Evolutionary conservation across 1,284 basidiomycete species (phyloP).

Genomic region (Cryptococcus sp.): DNA sequence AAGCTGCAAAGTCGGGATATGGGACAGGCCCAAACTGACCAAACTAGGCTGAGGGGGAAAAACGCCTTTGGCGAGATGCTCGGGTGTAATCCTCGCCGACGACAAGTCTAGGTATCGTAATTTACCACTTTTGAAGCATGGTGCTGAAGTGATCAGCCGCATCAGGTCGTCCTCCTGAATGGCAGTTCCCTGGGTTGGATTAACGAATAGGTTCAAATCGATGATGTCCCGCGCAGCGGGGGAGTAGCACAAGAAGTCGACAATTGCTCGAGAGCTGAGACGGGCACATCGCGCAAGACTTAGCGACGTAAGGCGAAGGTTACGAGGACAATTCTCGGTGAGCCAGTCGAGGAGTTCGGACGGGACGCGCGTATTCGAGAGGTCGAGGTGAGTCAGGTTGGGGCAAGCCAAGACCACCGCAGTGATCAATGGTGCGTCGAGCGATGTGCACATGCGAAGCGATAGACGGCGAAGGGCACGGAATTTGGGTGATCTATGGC

Average conservation of each 20-base stretch:
- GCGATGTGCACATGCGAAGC: slow-evolving; percentile 77
- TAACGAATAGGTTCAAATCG: slow-evolving; percentile 87
- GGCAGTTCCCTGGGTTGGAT: slow-evolving; percentile 80
- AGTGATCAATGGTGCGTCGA: slow-evolving; percentile 69
- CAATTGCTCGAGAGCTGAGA: slow-evolving; percentile 76
- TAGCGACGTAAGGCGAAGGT: slow-evolving; percentile 72
- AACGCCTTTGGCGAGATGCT: slow-evolving; percentile 56
- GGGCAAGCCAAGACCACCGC: slow-evolving; percentile 64
- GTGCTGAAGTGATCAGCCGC: slow-evolving; percentile 71
- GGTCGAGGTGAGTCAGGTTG: slow-evolving; percentile 54
- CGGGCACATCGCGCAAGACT: slow-evolving; percentile 86
- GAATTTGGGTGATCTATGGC: slow-evolving; percentile 59
- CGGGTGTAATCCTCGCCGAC: slow-evolving; percentile 70
- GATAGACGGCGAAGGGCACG: slow-evolving; percentile 80
- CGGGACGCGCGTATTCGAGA: slow-evolving; percentile 67
- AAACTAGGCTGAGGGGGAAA: slow-evolving; percentile 72
- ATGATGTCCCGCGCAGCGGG: slow-evolving; percentile 64
- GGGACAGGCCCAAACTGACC: slow-evolving; percentile 83
- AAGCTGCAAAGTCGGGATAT: slow-evolving; percentile 74
- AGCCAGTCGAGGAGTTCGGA: slow-evolving; percentile 56
- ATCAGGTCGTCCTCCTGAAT: slow-evolving; percentile 69
- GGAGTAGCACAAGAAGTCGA: slow-evolving; percentile 70
- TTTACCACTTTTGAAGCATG: slow-evolving; percentile 74
- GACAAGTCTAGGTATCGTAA: slow-evolving; percentile 89
- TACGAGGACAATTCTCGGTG: slow-evolving; percentile 59